Evolutionary conservation across 1,139 yeast genomes (phyloP), one percentile per base, ranked within the genome.

Genomic region (Nakaseomyces nivariensis): DNA sequence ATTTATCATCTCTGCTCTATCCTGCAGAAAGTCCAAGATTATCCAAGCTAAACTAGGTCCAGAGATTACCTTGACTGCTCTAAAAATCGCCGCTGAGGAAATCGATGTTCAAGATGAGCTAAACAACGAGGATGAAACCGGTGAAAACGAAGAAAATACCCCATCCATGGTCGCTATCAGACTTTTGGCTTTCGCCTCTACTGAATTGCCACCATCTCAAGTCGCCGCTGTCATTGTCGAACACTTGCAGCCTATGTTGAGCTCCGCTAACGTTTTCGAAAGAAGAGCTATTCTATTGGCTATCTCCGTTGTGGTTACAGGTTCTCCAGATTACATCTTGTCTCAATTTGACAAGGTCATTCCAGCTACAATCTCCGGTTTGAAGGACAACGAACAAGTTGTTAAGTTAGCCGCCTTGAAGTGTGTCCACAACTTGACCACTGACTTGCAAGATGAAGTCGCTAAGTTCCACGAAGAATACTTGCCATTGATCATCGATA

Each of bases 321-420:
- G 98, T 65, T 92, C 97, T 44, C 97, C 97, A 56, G 98, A 92
- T 66, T 90, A 76, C 69, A 78, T 86, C 60, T 79, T 90, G 48
- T 76, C 84, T 49, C 94, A 88, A 63, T 72, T 90, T 55, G 77
- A 78, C 55, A 82, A 82, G 64, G 73, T 92, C 53, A 76, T 89
- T 51, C 88, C 89, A 49, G 78, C 82, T 53, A 71, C 92, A 51
- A 75, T 86, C 51, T 72, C 75, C 49, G 97, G 97, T 56, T 76
- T 92, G 62, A 82, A 82, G 63, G 96, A 89, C 66, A 56, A 78
- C n/a, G 84, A 85, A 60, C 73, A 82, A 47, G 70, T 83, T 49
- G 97, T 92, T 52, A 80, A 85, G 69, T 82, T 86, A 43, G 89
- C 96, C 52, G 96, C 97, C 40, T 76, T 92, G 57, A 84, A 85